Conservation (phyloP, 768 basidiomycete species). For the Lactifluus subvellereus region DNA sequence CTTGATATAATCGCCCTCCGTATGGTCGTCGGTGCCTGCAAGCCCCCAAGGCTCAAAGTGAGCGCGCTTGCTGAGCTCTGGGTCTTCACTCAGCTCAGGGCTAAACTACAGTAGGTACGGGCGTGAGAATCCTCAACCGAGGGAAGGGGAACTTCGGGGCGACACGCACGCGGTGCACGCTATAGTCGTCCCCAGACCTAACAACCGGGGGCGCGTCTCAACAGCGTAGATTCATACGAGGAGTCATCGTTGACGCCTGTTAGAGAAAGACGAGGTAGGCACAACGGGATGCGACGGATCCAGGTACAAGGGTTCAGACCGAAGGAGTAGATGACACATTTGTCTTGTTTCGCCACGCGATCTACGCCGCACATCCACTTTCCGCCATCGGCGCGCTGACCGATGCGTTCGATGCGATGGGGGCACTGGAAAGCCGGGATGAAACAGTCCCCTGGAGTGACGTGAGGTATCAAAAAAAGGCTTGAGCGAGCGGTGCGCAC, state of each 20-base stretch:
- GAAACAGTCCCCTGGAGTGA: constrained; percentile 33
- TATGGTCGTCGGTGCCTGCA: constrained; percentile 40
- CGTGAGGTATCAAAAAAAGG: background rate
- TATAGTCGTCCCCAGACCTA: constrained; percentile 40
- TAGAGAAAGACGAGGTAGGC: background rate
- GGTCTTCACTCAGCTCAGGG: constrained; percentile 36
- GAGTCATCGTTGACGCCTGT: constrained; percentile 45
- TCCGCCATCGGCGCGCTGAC: constrained; percentile 46
- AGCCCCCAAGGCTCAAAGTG: constrained; percentile 40
- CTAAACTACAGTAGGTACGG: constrained; percentile 31
- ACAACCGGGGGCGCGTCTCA: constrained; percentile 38
- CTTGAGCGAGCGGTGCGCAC: background rate
- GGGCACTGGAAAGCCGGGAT: constrained; percentile 44
- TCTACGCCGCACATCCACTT: constrained; percentile 49
- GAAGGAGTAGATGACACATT: constrained; percentile 34
- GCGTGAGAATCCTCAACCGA: no score
- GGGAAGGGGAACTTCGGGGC: no score
- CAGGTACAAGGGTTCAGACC: constrained; percentile 26
- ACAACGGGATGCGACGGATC: no score
- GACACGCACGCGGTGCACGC: constrained; percentile 32
- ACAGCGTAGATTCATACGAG: constrained; percentile 43
- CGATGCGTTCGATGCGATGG: constrained; percentile 42
- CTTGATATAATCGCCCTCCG: constrained; percentile 39
- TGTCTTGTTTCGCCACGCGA: constrained; percentile 29
- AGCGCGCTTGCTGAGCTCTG: constrained; percentile 32